Conservation (phyloP, 2,329 filamentous ascomycete species). For the Diaporthe nobilis region DNA sequence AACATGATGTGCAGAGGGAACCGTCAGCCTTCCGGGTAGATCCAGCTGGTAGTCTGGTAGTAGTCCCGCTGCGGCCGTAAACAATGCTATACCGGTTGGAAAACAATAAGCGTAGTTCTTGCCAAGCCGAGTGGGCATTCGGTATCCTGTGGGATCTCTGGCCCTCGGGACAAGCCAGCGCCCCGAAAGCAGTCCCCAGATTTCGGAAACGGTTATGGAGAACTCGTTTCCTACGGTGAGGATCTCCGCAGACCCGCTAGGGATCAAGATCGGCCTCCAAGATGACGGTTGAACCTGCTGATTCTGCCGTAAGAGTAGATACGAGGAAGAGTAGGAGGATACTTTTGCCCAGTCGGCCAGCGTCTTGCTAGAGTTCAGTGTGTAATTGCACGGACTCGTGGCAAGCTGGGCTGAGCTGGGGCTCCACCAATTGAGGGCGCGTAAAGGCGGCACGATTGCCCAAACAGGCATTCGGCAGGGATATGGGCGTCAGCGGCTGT, state of each 20-base stretch:
- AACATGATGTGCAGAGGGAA: constrained; percentile 26
- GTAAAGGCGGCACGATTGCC: constrained; percentile 20
- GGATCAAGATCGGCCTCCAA: constrained; percentile 5
- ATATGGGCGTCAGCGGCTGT: constrained; percentile 13
- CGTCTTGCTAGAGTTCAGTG: constrained; percentile 10
- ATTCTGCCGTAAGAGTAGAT: background rate
- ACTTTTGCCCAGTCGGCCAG: constrained; percentile 7
- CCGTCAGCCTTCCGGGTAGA: constrained; percentile 16
- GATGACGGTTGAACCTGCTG: constrained; percentile 24
- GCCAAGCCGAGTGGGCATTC: constrained; percentile 24
- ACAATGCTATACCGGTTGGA: background rate
- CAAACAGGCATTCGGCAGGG: constrained; percentile 27
- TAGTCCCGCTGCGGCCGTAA: background rate
- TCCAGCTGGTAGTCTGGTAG: background rate
- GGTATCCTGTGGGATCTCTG: constrained; percentile 6
- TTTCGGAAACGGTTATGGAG: constrained; percentile 33
- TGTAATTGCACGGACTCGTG: constrained; percentile 30
- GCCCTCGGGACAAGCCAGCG: constrained; percentile 13
- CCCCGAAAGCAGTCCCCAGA: constrained; percentile 30
- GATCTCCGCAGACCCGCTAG: constrained; percentile 9
- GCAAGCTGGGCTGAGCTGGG: constrained; percentile 27
- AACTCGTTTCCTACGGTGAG: background rate
- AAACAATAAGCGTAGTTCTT: background rate
- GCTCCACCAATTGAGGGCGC: constrained; percentile 34
- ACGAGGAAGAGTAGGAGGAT: constrained; percentile 9